Conservation (phyloP, 2,329 filamentous ascomycete species). For the Cercospora beticola region DNA sequence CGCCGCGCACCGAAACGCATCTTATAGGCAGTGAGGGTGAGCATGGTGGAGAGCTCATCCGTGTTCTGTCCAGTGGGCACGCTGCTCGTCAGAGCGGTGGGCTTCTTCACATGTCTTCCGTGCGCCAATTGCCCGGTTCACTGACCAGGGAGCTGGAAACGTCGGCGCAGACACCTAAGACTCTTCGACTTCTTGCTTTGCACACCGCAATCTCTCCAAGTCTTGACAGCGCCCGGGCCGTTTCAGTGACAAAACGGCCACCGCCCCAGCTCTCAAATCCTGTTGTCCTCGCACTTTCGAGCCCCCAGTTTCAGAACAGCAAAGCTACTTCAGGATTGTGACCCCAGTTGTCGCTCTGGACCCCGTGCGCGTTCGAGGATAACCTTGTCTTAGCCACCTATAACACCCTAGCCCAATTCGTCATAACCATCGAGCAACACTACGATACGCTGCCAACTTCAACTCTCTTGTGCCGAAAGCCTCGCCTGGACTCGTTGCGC, state of each 20-base stretch:
- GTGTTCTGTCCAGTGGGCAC: neutral
- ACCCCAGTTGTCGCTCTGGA: neutral
- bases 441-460: neutral
- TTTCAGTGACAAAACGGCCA: neutral
- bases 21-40: neutral
- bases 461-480: neutral
- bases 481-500: neutral
- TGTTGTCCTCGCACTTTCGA: neutral
- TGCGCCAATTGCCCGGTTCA: neutral
- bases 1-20: neutral
- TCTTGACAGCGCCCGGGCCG: neutral
- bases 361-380: constrained; percentile 1
- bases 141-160: neutral
- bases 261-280: neutral
- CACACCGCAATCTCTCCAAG: neutral
- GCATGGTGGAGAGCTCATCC: neutral
- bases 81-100: neutral
- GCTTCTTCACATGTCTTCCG: neutral
- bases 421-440: neutral
- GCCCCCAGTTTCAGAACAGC: neutral
- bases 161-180: neutral
- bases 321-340: neutral
- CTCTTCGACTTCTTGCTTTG: neutral
- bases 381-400: neutral
- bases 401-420: neutral